These are phyloP conservation scores for Clonostachys sp. DNA, from an alignment of 2,329 filamentous ascomycete species.

Conservation along the genomic window DNA sequence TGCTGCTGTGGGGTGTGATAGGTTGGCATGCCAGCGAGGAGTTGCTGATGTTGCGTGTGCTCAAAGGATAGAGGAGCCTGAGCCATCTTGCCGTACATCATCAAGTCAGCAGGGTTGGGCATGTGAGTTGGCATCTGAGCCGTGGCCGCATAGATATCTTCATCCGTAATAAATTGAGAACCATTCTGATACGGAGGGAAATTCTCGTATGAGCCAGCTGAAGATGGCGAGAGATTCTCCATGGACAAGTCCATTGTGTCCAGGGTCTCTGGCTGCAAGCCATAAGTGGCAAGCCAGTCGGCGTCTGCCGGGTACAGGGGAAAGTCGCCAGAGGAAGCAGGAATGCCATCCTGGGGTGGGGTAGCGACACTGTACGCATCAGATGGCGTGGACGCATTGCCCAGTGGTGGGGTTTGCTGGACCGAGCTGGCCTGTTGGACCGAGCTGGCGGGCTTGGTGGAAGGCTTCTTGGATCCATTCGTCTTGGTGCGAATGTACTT, in stretches of 20 bases:
- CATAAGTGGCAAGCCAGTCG: conserved; percentile 34
- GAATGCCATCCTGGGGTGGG: conserved; percentile 44
- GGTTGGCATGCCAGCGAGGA: conserved; percentile 16
- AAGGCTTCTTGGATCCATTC: conserved; percentile 64
- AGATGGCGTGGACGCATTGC: conserved; percentile 58
- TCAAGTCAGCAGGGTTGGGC: conserved; percentile 21
- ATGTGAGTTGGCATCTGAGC: conserved; percentile 51
- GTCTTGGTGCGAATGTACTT: conserved; percentile 89
- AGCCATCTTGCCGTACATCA: conserved; percentile 38
- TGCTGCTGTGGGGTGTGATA: conserved; percentile 26
- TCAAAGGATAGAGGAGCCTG: conserved; percentile 31
- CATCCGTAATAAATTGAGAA: conserved; percentile 55
- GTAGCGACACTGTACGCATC: conserved; percentile 49
- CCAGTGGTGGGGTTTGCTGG: conserved; percentile 54
- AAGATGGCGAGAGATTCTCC: conserved; percentile 31
- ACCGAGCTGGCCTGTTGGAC: conserved; percentile 37
- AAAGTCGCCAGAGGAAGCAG: conserved; percentile 32
- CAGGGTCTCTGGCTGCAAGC: conserved; percentile 22
- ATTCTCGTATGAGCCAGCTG: conserved; percentile 36
- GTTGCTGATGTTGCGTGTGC: background rate
- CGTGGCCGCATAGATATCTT: conserved; percentile 58
- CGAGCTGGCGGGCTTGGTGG: background rate
- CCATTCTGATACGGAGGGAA: conserved; percentile 58
- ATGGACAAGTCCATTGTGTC: conserved; percentile 34
- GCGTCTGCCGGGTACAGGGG: conserved; percentile 41